A percentile compares a stretch with the other conserved stretches of the same genome.
Conservation (phyloP, 768 basidiomycete species). For the Cantharellus cinnabarinus region DNA sequence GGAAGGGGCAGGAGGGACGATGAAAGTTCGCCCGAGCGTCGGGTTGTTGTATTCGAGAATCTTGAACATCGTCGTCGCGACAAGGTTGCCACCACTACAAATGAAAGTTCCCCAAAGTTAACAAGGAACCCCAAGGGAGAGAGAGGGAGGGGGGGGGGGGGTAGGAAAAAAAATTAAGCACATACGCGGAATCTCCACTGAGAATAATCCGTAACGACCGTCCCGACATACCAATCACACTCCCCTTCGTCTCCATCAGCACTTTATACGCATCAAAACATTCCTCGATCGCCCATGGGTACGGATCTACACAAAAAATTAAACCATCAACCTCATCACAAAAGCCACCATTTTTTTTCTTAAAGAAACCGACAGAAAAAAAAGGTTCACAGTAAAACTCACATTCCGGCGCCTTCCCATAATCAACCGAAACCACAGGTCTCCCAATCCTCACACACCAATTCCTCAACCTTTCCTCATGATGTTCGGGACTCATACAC, state of each 20-base stretch:
- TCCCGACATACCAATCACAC: constrained; percentile 76
- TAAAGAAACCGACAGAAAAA: not conserved
- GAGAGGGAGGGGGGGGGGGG: not conserved
- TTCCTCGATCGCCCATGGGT: constrained; percentile 91
- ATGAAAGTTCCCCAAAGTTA: not conserved
- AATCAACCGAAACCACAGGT: constrained; percentile 73
- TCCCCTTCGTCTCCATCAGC: constrained; percentile 60
- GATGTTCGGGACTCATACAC: constrained; percentile 88
- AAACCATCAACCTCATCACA: not conserved
- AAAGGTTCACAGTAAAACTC: constrained; percentile 1
- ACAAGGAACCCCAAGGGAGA: not conserved
- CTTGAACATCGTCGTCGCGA: constrained; percentile 65
- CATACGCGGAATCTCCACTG: constrained; percentile 94
- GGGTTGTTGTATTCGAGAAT: constrained; percentile 52
- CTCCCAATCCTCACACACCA: constrained; percentile 69
- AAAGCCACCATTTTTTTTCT: not conserved
- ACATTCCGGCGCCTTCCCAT: constrained; percentile 96
- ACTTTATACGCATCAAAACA: constrained; percentile 77
- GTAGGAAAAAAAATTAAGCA: constrained; percentile 8
- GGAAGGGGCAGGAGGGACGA: not conserved
- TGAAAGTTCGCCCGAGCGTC: constrained; percentile 16
- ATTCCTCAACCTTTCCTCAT: constrained; percentile 74
- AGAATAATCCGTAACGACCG: constrained; percentile 55
- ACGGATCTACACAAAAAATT: constrained; percentile 39
- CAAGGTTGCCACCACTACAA: constrained; percentile 69